phyloP scores from a whole-genome alignment of 2,329 filamentous ascomycete genomes.

The Neofusicoccum kwambonambiense region DNA sequence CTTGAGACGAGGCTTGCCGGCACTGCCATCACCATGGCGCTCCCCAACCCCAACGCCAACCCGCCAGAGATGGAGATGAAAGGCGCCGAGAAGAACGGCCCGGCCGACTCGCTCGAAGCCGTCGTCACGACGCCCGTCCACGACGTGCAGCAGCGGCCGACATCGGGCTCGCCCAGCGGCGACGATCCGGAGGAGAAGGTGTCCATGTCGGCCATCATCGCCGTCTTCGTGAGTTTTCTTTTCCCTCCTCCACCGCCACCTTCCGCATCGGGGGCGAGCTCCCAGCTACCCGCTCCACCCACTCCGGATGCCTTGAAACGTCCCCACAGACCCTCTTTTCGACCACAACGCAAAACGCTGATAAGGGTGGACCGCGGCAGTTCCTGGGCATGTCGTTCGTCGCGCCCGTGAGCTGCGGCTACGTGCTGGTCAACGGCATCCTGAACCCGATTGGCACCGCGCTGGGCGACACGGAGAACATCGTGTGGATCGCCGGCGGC shows the following conservation, averaged over 20 bases:
- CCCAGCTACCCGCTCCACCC: no score
- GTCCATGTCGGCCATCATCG: background rate
- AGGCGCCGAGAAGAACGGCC: background rate
- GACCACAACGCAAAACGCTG: background rate
- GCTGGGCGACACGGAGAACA: conserved; percentile 22
- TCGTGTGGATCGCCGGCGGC: conserved; percentile 29
- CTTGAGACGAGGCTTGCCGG: background rate
- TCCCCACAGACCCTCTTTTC: background rate
- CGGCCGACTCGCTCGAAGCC: background rate
- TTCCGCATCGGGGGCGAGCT: no score
- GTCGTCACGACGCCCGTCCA: background rate
- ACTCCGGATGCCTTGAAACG: no score
- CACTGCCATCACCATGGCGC: background rate
- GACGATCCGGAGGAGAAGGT: conserved; percentile 2
- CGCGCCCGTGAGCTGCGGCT: conserved; percentile 25
- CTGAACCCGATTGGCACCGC: conserved; percentile 23
- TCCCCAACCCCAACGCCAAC: background rate
- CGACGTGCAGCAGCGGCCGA: background rate
- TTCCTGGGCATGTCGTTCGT: conserved; percentile 27
- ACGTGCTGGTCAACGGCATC: conserved; percentile 24
- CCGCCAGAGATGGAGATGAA: background rate
- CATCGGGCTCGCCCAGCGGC: background rate
- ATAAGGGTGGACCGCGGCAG: background rate
- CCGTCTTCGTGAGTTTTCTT: conserved; percentile 8
- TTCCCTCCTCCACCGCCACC: no score